Percentiles rank a stretch among this genome's conserved stretches.
phyloP scores from a whole-genome alignment of 345 rosid genomes.

The Corchorus capsularis region DNA sequence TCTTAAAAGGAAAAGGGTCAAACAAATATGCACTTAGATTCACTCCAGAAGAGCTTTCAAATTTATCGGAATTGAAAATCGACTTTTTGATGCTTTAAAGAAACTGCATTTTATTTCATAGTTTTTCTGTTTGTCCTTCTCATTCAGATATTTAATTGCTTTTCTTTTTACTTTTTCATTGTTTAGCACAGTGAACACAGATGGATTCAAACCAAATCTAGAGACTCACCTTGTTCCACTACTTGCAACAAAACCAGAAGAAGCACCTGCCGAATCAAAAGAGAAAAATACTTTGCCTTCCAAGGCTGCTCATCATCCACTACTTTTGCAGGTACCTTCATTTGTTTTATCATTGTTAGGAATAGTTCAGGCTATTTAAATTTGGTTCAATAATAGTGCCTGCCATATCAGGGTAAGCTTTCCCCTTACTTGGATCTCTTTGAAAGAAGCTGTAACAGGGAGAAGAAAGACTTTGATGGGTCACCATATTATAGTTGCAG shows the following conservation, averaged over 20 bases:
- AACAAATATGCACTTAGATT: not conserved
- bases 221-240: slow-evolving; percentile 85
- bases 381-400: slow-evolving; percentile 6
- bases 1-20: not conserved
- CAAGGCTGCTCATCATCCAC: slow-evolving; percentile 73
- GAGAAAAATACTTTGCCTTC: slow-evolving; percentile 49
- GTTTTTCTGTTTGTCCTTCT: slow-evolving; percentile 5
- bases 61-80: not conserved
- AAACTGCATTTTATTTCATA: not conserved
- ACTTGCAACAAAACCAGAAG: slow-evolving; percentile 68
- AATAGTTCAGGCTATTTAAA: slow-evolving; percentile 6
- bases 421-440: not conserved
- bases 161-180: slow-evolving; percentile 31
- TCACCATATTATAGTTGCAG: slow-evolving; percentile 7
- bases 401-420: not conserved
- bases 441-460: slow-evolving; percentile 6
- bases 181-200: slow-evolving; percentile 83
- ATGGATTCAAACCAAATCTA: slow-evolving; percentile 92
- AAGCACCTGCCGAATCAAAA: slow-evolving; percentile 46
- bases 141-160: not conserved
- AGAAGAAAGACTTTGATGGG: not conserved
- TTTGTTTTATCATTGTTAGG: slow-evolving; percentile 7
- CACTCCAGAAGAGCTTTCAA: not conserved
- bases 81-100: not conserved
- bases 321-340: slow-evolving; percentile 76